phyloP scores from a whole-genome alignment of 352 stramenopile species.

The Stramenopiles sp. region DNA sequence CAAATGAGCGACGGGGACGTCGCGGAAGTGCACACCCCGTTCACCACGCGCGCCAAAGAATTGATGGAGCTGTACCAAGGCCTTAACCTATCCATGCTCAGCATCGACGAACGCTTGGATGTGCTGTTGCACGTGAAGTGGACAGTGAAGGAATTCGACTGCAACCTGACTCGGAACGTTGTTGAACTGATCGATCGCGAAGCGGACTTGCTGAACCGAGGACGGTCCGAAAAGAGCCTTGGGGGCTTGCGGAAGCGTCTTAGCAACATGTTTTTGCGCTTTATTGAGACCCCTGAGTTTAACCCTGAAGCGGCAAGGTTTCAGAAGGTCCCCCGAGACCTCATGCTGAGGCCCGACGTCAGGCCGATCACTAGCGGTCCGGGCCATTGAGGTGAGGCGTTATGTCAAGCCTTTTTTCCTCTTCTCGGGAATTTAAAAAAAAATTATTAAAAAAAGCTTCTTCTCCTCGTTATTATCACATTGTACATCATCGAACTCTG shows the following conservation, averaged over 20 bases:
- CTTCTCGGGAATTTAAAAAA: too few relatives aligned
- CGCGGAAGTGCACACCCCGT: slow-evolving; percentile 63
- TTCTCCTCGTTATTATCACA: too few relatives aligned
- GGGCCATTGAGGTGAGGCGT: neutral
- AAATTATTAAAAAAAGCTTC: too few relatives aligned
- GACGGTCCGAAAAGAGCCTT: slow-evolving; percentile 46
- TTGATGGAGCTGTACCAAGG: slow-evolving; percentile 59
- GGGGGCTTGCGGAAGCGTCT: slow-evolving; percentile 57
- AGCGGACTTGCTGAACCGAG: slow-evolving; percentile 66
- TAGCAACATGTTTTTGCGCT: slow-evolving; percentile 57
- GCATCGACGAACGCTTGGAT: slow-evolving; percentile 54
- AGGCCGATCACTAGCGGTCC: neutral
- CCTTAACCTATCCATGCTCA: slow-evolving; percentile 33
- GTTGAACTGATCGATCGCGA: slow-evolving; percentile 74
- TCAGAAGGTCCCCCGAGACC: slow-evolving; percentile 22
- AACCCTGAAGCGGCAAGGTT: slow-evolving; percentile 59
- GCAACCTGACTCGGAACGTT: slow-evolving; percentile 56
- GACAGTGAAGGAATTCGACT: slow-evolving; percentile 73
- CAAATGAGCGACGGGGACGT: slow-evolving; percentile 65
- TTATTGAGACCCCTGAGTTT: slow-evolving; percentile 72
- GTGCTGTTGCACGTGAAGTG: slow-evolving; percentile 74
- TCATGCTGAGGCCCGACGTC: neutral
- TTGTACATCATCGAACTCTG: too few relatives aligned
- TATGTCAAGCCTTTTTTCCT: too few relatives aligned
- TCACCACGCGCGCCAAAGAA: slow-evolving; percentile 52